Conservation (phyloP, 768 basidiomycete species). For the Boletellus sp. region DNA sequence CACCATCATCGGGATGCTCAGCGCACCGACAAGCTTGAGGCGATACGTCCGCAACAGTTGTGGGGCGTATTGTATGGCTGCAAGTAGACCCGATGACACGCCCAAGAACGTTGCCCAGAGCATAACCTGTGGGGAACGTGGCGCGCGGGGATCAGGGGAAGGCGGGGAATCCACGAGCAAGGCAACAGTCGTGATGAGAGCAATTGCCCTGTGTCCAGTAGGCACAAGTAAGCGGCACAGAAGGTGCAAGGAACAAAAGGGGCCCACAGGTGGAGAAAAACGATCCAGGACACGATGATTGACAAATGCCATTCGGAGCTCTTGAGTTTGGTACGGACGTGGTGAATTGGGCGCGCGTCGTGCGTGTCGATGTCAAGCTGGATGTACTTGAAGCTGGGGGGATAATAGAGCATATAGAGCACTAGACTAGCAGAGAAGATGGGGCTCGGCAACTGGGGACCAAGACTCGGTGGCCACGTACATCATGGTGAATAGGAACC, state of each 20-base stretch:
- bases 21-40: constrained; percentile 79
- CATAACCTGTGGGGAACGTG: constrained; percentile 37
- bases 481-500: constrained; percentile 83
- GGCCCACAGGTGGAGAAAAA: constrained; percentile 69
- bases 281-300: constrained; percentile 67
- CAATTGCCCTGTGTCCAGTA: constrained; percentile 32
- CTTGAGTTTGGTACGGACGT: constrained; percentile 46
- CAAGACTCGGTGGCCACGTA: constrained; percentile 37
- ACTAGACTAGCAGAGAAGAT: constrained; percentile 55
- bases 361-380: constrained; percentile 40
- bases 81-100: constrained; percentile 70
- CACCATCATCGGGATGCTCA: constrained; percentile 94
- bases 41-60: constrained; percentile 80
- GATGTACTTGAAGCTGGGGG: constrained; percentile 66
- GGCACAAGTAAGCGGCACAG: neutral
- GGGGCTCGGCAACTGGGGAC: neutral
- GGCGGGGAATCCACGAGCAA: constrained; percentile 47
- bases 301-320: constrained; percentile 79
- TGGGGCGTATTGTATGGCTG: constrained; percentile 83
- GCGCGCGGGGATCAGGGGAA: constrained; percentile 33
- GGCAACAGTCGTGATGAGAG: constrained; percentile 57
- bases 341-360: constrained; percentile 39
- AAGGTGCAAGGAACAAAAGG: neutral
- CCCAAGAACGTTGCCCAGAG: constrained; percentile 89
- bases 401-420: constrained; percentile 87